phyloP scores from a whole-genome alignment of 2,329 filamentous ascomycete genomes.

The Podosphaera leucotricha region DNA sequence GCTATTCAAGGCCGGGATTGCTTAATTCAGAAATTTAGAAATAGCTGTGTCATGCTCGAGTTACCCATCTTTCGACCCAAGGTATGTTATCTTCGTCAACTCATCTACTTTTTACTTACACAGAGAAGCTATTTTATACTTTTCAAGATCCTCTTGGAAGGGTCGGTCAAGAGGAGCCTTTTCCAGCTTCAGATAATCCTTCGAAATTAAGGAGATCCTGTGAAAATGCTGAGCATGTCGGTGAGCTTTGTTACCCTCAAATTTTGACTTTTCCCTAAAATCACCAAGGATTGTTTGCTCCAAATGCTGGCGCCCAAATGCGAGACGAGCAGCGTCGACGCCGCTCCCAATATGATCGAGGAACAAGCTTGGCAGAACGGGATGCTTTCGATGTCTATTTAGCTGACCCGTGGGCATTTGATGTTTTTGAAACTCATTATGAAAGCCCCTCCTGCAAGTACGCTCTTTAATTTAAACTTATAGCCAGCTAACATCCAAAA shows the following conservation, averaged over 20 bases:
- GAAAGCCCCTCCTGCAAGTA: not conserved
- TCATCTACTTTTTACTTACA: constrained; percentile 16
- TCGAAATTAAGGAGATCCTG: constrained; percentile 73
- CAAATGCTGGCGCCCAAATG: constrained; percentile 49
- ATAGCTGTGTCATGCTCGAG: constrained; percentile 89
- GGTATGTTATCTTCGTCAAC: constrained; percentile 20
- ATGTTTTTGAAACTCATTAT: not conserved
- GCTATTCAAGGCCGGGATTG: constrained; percentile 84
- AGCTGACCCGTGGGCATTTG: not conserved
- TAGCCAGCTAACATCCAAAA: not conserved
- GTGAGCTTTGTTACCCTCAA: constrained; percentile 24
- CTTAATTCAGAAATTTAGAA: constrained; percentile 83
- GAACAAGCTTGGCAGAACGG: constrained; percentile 40
- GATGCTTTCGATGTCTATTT: constrained; percentile 9
- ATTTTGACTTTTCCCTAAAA: not conserved
- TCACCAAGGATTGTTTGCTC: constrained; percentile 50
- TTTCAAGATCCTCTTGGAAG: constrained; percentile 29
- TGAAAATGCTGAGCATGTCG: constrained; percentile 67
- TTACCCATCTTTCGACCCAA: constrained; percentile 62
- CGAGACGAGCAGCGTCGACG: constrained; percentile 49
- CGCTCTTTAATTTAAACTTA: not conserved
- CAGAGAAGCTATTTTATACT: constrained; percentile 30
- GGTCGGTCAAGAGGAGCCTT: constrained; percentile 48
- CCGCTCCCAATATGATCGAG: constrained; percentile 59
- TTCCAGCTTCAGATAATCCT: constrained; percentile 60